Percentiles rank a stretch among this genome's conserved stretches.
These are phyloP conservation scores for Candida maesae DNA, from an alignment of 805 yeast species.

Conservation along the genomic window DNA sequence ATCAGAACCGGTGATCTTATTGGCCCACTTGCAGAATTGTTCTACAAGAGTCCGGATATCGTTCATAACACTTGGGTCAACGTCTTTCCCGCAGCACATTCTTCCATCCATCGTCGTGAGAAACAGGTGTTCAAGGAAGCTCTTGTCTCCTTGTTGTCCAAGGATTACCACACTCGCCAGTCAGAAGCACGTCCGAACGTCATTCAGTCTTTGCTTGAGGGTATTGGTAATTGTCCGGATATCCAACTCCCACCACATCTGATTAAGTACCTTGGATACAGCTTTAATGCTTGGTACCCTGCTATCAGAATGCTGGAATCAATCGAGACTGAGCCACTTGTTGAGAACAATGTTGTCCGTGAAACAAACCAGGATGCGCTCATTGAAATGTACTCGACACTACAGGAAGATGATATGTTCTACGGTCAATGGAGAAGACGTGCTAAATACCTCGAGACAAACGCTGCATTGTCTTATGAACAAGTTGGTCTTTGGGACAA, in stretches of 20 bases:
- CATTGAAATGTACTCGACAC: constrained; percentile 78
- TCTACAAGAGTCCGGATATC: constrained; percentile 75
- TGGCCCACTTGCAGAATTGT: constrained; percentile 71
- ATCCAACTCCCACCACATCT: constrained; percentile 91
- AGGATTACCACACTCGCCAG: constrained; percentile 92
- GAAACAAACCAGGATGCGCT: constrained; percentile 89
- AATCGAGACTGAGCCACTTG: constrained; percentile 51
- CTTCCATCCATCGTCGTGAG: constrained; percentile 72
- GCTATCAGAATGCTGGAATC: constrained; percentile 82
- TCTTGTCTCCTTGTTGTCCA: constrained; percentile 72
- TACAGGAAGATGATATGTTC: constrained; percentile 95
- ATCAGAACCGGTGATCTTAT: constrained; percentile 59
- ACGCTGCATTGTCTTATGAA: constrained; percentile 88
- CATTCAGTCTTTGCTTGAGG: constrained; percentile 77
- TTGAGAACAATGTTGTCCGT: constrained; percentile 68
- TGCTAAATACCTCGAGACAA: constrained; percentile 91
- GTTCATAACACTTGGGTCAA: constrained; percentile 81
- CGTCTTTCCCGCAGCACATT: constrained; percentile 77
- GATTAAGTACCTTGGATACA: constrained; percentile 79
- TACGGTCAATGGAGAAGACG: constrained; percentile 97
- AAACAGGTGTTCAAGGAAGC: constrained; percentile 81
- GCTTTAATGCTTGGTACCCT: constrained; percentile 89
- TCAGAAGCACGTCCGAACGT: constrained; percentile 84
- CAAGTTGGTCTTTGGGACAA: constrained; percentile 94
- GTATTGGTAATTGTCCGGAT: constrained; percentile 67